These are phyloP conservation scores for Globisporangium middletonii DNA, from an alignment of 352 stramenopile species.

Conservation along the genomic window DNA sequence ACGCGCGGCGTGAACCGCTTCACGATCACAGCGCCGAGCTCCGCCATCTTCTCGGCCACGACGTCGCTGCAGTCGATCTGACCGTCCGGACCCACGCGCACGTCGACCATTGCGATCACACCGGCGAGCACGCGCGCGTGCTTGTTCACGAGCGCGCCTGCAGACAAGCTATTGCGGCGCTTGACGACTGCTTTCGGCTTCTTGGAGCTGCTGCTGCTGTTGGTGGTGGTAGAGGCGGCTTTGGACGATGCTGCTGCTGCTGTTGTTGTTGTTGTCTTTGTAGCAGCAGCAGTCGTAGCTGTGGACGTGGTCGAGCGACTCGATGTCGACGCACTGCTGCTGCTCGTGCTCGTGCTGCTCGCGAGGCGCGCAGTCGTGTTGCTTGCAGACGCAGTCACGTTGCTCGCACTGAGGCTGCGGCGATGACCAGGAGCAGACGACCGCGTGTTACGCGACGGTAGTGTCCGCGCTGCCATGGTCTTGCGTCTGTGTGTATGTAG, in stretches of 20 bases:
- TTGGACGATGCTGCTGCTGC: not conserved
- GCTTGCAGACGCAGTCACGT: not conserved
- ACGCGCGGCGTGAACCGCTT: conserved; percentile 60
- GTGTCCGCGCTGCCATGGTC: conserved; percentile 5
- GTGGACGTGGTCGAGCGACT: too few species aligned
- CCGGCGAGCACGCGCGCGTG: conserved; percentile 23
- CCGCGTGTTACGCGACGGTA: conserved; percentile 2
- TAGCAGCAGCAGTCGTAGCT: not conserved
- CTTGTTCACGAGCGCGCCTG: conserved; percentile 2
- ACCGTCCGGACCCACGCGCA: conserved; percentile 52
- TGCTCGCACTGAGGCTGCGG: conserved; percentile 9
- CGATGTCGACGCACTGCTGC: not conserved
- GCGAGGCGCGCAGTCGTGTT: not conserved
- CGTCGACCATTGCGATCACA: conserved; percentile 72
- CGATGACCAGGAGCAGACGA: conserved; percentile 1
- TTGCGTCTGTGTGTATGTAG: not conserved
- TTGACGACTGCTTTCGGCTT: conserved; percentile 7
- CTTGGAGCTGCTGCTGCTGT: conserved; percentile 1
- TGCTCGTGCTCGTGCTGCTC: too few species aligned
- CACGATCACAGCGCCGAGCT: conserved; percentile 60
- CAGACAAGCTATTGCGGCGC: conserved; percentile 14
- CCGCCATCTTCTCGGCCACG: conserved; percentile 53
- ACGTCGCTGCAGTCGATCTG: conserved; percentile 81
- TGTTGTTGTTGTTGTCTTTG: not conserved
- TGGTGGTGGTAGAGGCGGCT: not conserved